phyloP scores from a whole-genome alignment of 495 filamentous ascomycete species.

The Saxispiralis lemnorum region DNA sequence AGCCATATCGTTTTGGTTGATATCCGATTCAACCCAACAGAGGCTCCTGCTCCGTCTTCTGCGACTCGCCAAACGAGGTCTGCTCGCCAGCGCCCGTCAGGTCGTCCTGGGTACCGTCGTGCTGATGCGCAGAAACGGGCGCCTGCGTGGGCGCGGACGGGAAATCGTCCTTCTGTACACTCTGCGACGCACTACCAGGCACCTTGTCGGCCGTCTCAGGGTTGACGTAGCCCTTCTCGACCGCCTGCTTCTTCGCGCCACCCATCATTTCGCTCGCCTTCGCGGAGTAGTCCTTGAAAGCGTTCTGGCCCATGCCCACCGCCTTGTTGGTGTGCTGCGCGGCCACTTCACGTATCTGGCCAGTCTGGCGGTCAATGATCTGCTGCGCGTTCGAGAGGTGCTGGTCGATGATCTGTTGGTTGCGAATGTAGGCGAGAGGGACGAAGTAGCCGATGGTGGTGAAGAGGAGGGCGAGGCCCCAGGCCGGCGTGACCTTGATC shows the following conservation, averaged over 20 bases:
- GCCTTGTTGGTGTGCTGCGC: conserved; percentile 65
- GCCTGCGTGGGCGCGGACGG: conserved; percentile 12
- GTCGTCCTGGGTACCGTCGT: not conserved
- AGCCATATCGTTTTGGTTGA: not conserved
- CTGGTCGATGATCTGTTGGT: conserved; percentile 82
- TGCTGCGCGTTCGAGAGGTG: conserved; percentile 55
- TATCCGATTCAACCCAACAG: not conserved
- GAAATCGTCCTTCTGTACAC: conserved; percentile 10
- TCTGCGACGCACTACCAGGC: not conserved
- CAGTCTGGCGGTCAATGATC: conserved; percentile 63
- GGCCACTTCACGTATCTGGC: conserved; percentile 61
- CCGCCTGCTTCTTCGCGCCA: conserved; percentile 11
- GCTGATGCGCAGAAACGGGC: not conserved
- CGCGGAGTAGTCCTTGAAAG: conserved; percentile 64
- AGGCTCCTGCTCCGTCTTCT: conserved; percentile 4
- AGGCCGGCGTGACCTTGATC: conserved; percentile 83
- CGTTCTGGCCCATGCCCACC: conserved; percentile 58
- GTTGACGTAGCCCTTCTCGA: conserved; percentile 9
- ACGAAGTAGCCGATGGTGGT: conserved; percentile 62
- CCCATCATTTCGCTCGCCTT: conserved; percentile 66
- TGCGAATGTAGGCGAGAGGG: conserved; percentile 81
- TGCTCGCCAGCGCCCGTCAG: not conserved
- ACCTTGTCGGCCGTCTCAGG: conserved; percentile 9
- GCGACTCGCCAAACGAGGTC: not conserved
- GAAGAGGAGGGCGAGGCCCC: conserved; percentile 69